Evolutionary conservation across 23 red algal species (phyloP), one percentile per base, ranked within the genome.

Genomic region (Porphyridium purpureum): DNA sequence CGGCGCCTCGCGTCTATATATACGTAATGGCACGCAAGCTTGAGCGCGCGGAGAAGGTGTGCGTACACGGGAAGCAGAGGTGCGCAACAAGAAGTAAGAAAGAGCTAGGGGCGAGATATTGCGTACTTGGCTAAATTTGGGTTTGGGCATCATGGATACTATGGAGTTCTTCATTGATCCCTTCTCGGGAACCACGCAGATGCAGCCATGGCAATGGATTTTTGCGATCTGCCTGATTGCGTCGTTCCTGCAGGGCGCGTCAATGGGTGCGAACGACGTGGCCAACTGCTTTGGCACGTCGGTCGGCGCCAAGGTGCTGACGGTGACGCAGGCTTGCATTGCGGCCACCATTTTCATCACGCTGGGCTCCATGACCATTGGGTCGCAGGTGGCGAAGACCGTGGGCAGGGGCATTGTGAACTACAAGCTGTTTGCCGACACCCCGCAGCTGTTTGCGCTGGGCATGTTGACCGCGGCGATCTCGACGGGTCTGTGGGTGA

Each of bases 191-290:
- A n/a, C n/a, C n/a, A n/a, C n/a, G n/a, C n/a, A n/a, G n/a, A n/a
- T 44, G 38, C 38, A 11, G 38, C 38, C 38, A 44, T 44, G 11
- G 11, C 11, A 11, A 11, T 44, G 38, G 38, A 44, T 44, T 17
- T 17, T 44, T 11, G 38, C 38, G 11, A 17, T 44, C 38, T 44
- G 11, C 38, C 38, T 44, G 38, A 17, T 44, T 11, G 38, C 17
- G 17, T 11, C 38, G 38, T 44, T 44, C 38, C 17, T 11, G 38
- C 38, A 44, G 17, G 38, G 38, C 17, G 38, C 11, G 11, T 44
- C 38, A 11, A 85, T 93, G n/a, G 84, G 84, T 28, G 84, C 74
- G 0, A 93, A 93, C 52, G 84, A 93, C 54, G 84, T 93, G 21
- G 74, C 84, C 4, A 93, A 93, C 50, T 68, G 69, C 21, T 81